Conservation (phyloP, 176 grass and related monocot genomes). For the Juncus inflexus region DNA sequence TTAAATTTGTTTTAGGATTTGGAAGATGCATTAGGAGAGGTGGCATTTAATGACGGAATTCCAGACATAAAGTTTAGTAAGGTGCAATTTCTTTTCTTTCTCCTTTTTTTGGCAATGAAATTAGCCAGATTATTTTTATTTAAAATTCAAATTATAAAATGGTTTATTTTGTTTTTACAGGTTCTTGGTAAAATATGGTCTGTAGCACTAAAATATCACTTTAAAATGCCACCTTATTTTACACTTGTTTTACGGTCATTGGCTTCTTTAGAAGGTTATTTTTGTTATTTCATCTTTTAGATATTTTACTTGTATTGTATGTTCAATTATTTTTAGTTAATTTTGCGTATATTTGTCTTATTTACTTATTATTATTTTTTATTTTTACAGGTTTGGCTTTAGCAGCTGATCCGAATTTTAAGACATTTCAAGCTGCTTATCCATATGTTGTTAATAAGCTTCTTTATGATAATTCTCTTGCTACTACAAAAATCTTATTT, state of each 20-base stretch:
- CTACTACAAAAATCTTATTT: slow-evolving; percentile 34
- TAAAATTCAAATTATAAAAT: slow-evolving; percentile 28
- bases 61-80: slow-evolving; percentile 94
- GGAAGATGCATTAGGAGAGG: slow-evolving; percentile 79
- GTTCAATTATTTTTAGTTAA: background rate
- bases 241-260: slow-evolving; percentile 83
- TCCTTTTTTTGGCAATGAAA: background rate
- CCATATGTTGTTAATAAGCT: slow-evolving; percentile 38
- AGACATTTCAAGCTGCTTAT: slow-evolving; percentile 42
- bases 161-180: slow-evolving; percentile 41
- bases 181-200: slow-evolving; percentile 92
- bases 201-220: slow-evolving; percentile 82
- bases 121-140: background rate
- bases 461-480: slow-evolving; percentile 41
- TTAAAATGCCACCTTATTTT: slow-evolving; percentile 93
- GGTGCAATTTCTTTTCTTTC: slow-evolving; percentile 39
- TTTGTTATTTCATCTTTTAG: slow-evolving; percentile 5
- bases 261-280: slow-evolving; percentile 45
- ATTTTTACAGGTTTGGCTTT: slow-evolving; percentile 35
- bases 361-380: slow-evolving; percentile 2
- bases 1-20: slow-evolving; percentile 56
- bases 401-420: slow-evolving; percentile 34
- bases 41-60: slow-evolving; percentile 72
- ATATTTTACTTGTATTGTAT: background rate
- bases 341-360: background rate